Base-by-base conservation (phyloP, 2,329 filamentous ascomycete species). In the Hymenoscyphus repandus region DNA sequence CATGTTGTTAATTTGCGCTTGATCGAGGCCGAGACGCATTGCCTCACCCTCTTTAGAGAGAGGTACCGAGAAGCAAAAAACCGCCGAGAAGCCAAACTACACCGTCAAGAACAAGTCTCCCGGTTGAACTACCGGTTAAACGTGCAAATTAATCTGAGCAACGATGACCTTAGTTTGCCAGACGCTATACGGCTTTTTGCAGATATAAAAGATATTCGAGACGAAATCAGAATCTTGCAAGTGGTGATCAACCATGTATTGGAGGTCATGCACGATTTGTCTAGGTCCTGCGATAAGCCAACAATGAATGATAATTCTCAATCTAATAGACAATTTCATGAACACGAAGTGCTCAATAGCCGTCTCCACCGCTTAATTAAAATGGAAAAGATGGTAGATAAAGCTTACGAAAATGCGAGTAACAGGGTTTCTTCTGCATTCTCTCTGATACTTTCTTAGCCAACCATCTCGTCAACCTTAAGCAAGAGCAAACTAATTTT, bases 381-480 rank as follows among this genome's bases (percentile, higher is more conserved):
- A 17, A 47, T 40, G 45, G 36, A 40, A 22, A 39, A 17, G 18
- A 15, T 39, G 18, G 18, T 34, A 6, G 32, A 33, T 3, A 46
- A 33, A n/a, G 30, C 43, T 12, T 46, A 46, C n/a, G 20, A 15
- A 7, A 20, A 17, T 20, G 43, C 37, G 12, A 15, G 43, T 20
- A 18, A 18, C 37, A 10, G 37, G 17, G 9, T 18, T 40, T n/a
- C n/a, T n/a, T n/a, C n/a, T n/a, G n/a, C n/a, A n/a, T n/a, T n/a
- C n/a, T n/a, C n/a, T n/a, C n/a, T n/a, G n/a, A n/a, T n/a, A n/a
- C n/a, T n/a, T 11, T 30, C 5, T 40, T 39, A 36, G 18, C 40
- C n/a, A 47, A 47, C 7, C 36, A 47, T 31, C 45, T 47, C 9
- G 34, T 47, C 7, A 36, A 47, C 18, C 32, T 47, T 15, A 47